These are phyloP conservation scores for Grosmannia clavigera DNA, from an alignment of 2,329 filamentous ascomycete species.

Conservation along the genomic window DNA sequence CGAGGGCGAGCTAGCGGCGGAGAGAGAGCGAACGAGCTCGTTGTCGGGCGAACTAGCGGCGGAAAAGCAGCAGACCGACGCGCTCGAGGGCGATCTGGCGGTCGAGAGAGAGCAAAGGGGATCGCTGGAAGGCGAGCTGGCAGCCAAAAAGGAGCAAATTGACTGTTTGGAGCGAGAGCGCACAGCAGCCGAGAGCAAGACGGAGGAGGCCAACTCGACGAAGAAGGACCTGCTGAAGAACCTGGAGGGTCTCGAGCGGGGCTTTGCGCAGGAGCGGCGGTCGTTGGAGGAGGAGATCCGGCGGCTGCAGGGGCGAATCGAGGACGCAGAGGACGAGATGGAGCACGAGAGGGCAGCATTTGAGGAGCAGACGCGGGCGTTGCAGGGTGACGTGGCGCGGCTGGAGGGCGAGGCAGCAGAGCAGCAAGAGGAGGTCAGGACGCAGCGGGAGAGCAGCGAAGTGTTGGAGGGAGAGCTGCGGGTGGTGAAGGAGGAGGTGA, in stretches of 20 bases:
- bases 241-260: slow-evolving; percentile 80
- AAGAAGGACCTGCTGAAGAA: slow-evolving; percentile 93
- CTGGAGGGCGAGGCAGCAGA: slow-evolving; percentile 46
- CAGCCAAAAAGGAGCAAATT: slow-evolving; percentile 58
- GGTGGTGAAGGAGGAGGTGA: neutral
- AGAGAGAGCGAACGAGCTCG: neutral
- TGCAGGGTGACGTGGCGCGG: slow-evolving; percentile 61
- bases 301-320: slow-evolving; percentile 61
- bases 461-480: slow-evolving; percentile 45
- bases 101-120: neutral
- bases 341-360: slow-evolving; percentile 67
- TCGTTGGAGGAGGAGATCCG: slow-evolving; percentile 72
- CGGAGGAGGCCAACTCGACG: slow-evolving; percentile 79
- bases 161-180: slow-evolving; percentile 33
- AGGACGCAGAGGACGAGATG: slow-evolving; percentile 86
- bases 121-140: slow-evolving; percentile 11
- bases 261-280: slow-evolving; percentile 76
- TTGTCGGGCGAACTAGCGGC: slow-evolving; percentile 23
- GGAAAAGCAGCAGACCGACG: slow-evolving; percentile 58
- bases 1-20: neutral
- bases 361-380: slow-evolving; percentile 53
- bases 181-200: slow-evolving; percentile 37
- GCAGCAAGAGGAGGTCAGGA: slow-evolving; percentile 42
- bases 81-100: slow-evolving; percentile 9
- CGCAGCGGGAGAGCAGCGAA: slow-evolving; percentile 48